A percentile compares a stretch with the other conserved stretches of the same genome.
Evolutionary conservation across 129 eudicot species (phyloP).

Genomic region (Flaveria robusta): DNA sequence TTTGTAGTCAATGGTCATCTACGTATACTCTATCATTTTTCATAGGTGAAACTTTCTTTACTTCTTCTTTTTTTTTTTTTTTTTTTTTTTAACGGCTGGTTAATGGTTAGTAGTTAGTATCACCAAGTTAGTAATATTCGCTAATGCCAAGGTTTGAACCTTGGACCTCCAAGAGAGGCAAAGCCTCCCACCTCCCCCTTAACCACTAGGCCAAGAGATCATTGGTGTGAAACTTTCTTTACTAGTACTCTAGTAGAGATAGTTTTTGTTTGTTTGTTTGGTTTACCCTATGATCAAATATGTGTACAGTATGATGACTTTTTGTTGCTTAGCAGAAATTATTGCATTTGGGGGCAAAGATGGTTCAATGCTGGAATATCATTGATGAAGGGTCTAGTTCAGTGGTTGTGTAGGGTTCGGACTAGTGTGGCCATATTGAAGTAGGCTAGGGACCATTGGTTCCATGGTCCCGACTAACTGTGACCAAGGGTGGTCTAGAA

Average conservation of each 20-base stretch:
- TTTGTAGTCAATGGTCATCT: no score
- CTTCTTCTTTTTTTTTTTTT: no score
- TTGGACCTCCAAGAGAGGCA: no score
- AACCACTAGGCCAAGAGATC: no score
- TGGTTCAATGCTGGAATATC: slow-evolving; percentile 21
- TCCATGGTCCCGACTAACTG: slow-evolving; percentile 15
- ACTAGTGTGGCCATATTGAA: slow-evolving; percentile 10
- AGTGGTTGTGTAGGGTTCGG: slow-evolving; percentile 27
- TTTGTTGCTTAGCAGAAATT: not conserved
- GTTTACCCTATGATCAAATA: not conserved
- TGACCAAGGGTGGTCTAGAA: slow-evolving; percentile 40
- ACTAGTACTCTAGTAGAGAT: not conserved
- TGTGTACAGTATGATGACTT: not conserved
- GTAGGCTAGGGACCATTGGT: slow-evolving; percentile 40
- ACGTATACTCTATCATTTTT: no score
- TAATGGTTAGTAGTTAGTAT: no score
- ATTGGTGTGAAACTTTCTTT: not conserved
- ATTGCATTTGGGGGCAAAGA: slow-evolving; percentile 20
- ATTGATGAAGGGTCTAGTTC: slow-evolving; percentile 21
- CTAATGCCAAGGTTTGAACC: no score
- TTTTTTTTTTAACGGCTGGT: no score
- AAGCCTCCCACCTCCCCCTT: no score
- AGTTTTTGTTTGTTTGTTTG: not conserved
- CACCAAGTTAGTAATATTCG: no score
- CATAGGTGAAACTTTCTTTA: not conserved